Evolutionary conservation across 257 asterid species (phyloP), one percentile per base, ranked within the genome.

Genomic region (Prunella vulgaris): DNA sequence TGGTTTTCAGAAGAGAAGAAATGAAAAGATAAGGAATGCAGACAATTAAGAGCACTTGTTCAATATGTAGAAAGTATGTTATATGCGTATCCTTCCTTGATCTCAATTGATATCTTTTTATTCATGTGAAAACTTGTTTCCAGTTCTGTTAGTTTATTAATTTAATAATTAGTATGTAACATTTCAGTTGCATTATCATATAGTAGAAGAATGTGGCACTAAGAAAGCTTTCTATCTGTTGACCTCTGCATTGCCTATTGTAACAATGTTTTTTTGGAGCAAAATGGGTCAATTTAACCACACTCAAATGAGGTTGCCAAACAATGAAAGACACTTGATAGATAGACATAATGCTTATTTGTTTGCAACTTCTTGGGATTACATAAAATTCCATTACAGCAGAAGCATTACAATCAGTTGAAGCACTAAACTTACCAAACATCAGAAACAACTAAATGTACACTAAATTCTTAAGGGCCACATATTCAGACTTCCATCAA

Each of bases 61-160:
- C 95, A 92, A 77, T 96, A 86, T 78, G 89, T 92, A 20, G 85
- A 92, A 82, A 83, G 98, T 92, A 86, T 82, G 90, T 75, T 57
- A 67, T n/a, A 38, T 21, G 10, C 49, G 27, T 48, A 68, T 58
- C 28, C 3, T 25, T 74, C 27, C 74, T 78, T 68, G 58, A 70
- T 72, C 61, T 60, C 63, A 15, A 14, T 57, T 57, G 24, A 30
- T 68, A 64, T 40, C 25, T n/a, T 58, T 13, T 60, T 24, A 60
- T 70, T 53, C 67, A 33, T 32, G 67, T 52, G 40, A 74, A 61
- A 53, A 15, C 10, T 10, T 74, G 13, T 60, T 66, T 60, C 52
- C 40, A 51, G 3, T 17, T 35, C 21, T 14, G 3, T 53, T 25
- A 32, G n/a, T 67, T 35, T 61, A 59, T 40, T 35, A 20, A 48